Evolutionary conservation across 805 yeast genomes (phyloP).

Genomic region (Nakazawaea wyomingensis): DNA sequence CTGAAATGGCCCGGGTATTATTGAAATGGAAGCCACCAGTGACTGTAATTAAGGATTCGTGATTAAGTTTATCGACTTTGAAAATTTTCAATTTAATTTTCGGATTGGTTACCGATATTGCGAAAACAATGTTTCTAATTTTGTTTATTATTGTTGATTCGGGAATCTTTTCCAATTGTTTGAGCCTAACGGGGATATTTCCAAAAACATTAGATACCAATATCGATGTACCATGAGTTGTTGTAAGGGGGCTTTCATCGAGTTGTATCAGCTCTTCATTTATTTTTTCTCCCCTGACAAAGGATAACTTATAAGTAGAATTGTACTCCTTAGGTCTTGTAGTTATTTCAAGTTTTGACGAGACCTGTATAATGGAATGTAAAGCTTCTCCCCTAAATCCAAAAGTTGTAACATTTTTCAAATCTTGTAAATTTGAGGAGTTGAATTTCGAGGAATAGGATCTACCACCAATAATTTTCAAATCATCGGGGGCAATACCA

Average conservation of each 20-base stretch:
- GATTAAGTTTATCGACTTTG: constrained; percentile 2
- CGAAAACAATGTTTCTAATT: constrained; percentile 27
- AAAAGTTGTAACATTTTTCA: constrained; percentile 35
- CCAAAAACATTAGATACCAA: constrained; percentile 34
- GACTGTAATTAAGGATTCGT: background rate
- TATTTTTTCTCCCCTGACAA: constrained; percentile 16
- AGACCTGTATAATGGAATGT: constrained; percentile 42
- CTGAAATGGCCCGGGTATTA: constrained; percentile 4
- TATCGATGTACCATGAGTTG: constrained; percentile 33
- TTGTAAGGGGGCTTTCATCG: constrained; percentile 2
- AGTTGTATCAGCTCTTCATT: background rate
- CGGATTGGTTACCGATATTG: constrained; percentile 24
- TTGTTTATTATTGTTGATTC: constrained; percentile 21
- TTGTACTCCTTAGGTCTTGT: constrained; percentile 34
- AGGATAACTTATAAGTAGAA: constrained; percentile 22
- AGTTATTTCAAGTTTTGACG: constrained; percentile 38
- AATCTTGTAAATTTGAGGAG: constrained; percentile 25
- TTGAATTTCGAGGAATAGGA: constrained; percentile 53
- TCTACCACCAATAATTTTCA: constrained; percentile 40
- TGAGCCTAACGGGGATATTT: constrained; percentile 38
- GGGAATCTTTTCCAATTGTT: constrained; percentile 19
- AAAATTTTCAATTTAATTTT: constrained; percentile 17
- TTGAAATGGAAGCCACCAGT: background rate
- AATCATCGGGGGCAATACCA: constrained; percentile 53
- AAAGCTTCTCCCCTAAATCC: constrained; percentile 79